Evolutionary conservation across 2,329 filamentous ascomycete genomes (phyloP), one percentile per base, ranked within the genome.

Genomic region (Elsinoe necatrix): DNA sequence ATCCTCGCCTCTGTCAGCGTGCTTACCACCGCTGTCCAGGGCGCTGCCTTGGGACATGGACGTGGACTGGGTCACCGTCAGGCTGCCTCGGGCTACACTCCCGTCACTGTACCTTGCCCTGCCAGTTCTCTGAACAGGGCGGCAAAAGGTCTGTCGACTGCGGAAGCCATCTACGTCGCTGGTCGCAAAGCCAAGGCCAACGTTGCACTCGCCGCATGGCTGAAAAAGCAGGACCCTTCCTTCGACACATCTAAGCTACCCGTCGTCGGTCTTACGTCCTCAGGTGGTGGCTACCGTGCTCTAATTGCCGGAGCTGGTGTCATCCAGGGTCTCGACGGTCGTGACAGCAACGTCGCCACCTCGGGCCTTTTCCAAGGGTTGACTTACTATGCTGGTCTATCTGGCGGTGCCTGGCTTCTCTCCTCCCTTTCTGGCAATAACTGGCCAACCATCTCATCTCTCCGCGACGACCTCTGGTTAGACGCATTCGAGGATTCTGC

Each of bases 331-430:
- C 64, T 77, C 16, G 75, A 78, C 65, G 61, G 29, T 5, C 68
- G 75, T 54, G 74, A 77, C 54, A 71, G 69, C 57, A 63, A 69
- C 42, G 61, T 67, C 4, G 67, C 65, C 42, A 70, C 70, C 6
- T 70, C 67, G 45, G 75, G 75, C 3, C 59, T 78, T 0, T 76
- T 70, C 55, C 75, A 78, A 63, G 70, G 66, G 4, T 50, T 76
- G 9, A 75, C 74, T 2, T 77, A 78, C 59, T 69, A 77, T 41
- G 64, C 71, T 45, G 75, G 71, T 7, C 65, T 77, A 2, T 76
- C 74, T n/a, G 73, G 74, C 23, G 75, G 75, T 37, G 62, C 65
- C 1, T 77, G 75, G 75, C 65, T 77, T n/a, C 61, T 77, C 1
- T 71, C 71, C 2, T 75, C 74, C 1, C 55, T 77, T 16, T 68